phyloP scores from a whole-genome alignment of 2,329 filamentous ascomycete genomes.

The Bipolaris gigantea region DNA sequence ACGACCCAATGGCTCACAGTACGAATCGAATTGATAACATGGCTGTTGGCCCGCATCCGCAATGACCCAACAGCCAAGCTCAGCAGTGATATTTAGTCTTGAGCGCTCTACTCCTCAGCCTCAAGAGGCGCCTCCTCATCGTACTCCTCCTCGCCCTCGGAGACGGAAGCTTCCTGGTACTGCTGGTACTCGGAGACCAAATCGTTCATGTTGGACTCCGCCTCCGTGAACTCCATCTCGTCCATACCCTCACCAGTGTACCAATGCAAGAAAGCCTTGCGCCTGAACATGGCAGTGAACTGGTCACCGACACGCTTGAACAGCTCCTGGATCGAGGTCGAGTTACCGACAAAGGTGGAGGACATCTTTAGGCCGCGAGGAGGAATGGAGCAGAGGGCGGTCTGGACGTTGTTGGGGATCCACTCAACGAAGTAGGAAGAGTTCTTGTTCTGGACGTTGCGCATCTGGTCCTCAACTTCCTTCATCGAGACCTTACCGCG shows the following conservation, averaged over 20 bases:
- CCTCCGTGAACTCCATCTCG: constrained; percentile 99
- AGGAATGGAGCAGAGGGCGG: constrained; percentile 97
- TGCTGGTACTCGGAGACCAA: constrained; percentile 99
- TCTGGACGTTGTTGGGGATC: constrained; percentile 99
- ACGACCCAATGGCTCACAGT: constrained; percentile 30
- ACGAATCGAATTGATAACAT: constrained; percentile 29
- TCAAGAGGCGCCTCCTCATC: constrained; percentile 79
- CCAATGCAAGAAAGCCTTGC: constrained; percentile 99
- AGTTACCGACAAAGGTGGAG: constrained; percentile 98
- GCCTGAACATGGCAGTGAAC: constrained; percentile 99
- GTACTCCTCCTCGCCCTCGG: constrained; percentile 96
- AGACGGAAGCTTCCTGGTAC: constrained; percentile 98
- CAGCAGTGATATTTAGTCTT: constrained; percentile 22
- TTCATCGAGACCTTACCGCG: constrained; percentile 99
- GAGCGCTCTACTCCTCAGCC: constrained; percentile 61
- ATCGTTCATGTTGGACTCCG: constrained; percentile 99
- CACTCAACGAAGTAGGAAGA: constrained; percentile 99
- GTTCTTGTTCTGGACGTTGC: constrained; percentile 99
- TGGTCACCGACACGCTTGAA: constrained; percentile 99
- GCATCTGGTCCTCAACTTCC: constrained; percentile 99
- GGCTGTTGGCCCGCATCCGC: constrained; percentile 12
- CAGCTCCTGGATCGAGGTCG: constrained; percentile 98
- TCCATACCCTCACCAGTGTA: constrained; percentile 99
- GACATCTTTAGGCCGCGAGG: constrained; percentile 99
- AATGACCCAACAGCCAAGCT: constrained; percentile 22